These are phyloP conservation scores for Calocybe cyanea DNA, from an alignment of 768 basidiomycete genomes.

Conservation along the genomic window DNA sequence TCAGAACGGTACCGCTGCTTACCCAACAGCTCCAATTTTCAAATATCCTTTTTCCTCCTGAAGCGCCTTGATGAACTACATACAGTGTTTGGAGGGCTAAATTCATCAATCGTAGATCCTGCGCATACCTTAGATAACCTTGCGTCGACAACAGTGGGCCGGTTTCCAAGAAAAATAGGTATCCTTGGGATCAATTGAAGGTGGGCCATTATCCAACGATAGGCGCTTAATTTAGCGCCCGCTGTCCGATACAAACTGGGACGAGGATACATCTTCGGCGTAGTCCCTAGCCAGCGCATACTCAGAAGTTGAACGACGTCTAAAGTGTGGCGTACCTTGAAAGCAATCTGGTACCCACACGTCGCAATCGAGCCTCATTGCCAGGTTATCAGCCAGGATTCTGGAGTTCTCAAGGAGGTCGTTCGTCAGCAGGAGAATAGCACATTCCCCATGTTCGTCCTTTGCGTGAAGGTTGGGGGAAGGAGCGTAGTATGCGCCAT, in stretches of 20 bases:
- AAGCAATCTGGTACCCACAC: constrained; percentile 66
- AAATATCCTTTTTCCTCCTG: constrained; percentile 37
- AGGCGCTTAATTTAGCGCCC: constrained; percentile 27
- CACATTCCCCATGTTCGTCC: constrained; percentile 27
- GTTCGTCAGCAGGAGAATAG: constrained; percentile 53
- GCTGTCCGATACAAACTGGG: constrained; percentile 24
- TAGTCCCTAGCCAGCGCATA: constrained; percentile 1
- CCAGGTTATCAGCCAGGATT: constrained; percentile 53
- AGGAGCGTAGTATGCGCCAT: constrained; percentile 42
- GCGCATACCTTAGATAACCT: constrained; percentile 26
- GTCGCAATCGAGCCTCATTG: constrained; percentile 47
- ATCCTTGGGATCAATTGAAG: constrained; percentile 23
- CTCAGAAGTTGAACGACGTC: background rate
- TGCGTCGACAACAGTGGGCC: constrained; percentile 28
- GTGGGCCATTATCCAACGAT: constrained; percentile 25
- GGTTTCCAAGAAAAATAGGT: constrained; percentile 25
- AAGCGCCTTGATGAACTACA: constrained; percentile 34
- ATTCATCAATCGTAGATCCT: constrained; percentile 2
- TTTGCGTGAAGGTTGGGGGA: constrained; percentile 19
- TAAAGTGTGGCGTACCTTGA: constrained; percentile 32
- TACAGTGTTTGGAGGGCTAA: background rate
- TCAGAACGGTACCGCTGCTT: constrained; percentile 3
- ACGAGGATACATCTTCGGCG: background rate
- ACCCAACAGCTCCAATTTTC: constrained; percentile 43
- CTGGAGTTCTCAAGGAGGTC: constrained; percentile 52